Evolutionary conservation across 2,329 filamentous ascomycete species (phyloP), one percentile per base, ranked within the genome.

Genomic region (Fusarium lateritium): DNA sequence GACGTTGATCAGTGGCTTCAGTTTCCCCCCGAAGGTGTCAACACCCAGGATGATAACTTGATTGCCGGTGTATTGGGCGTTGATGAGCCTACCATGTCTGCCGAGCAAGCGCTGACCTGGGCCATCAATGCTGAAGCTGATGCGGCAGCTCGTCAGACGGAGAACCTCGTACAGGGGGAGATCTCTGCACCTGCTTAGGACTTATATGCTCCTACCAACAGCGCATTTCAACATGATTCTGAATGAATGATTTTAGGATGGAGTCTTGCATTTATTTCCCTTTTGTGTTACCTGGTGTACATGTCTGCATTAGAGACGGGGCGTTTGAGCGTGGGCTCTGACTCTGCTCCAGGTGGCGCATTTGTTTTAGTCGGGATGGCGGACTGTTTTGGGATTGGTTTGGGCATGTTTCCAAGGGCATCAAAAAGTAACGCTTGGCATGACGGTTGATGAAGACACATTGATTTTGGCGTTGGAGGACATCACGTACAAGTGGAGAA

Each of bases 1-100:
- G 86, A 89, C 56, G 85, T 88, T 54, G 85, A 88, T 59, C 85
- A 88, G 70, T 89, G 85, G 84, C 79, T 89, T 22, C 84, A 88
- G 62, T 89, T 87, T 65, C 86, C 85, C 7, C 81, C 82, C 3
- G 86, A 87, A 50, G 83, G 82, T 8, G 79, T 80, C 13, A 81
- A 79, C 61, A 78, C 76, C 36, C 71, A 75, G 9, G 81, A 80
- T n/a, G 80, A 81, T 26, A 76, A 76, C 24, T 70, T 81, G 45
- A 77, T 80, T 68, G 74, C 74, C 8, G 76, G 75, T 7, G 72
- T 81, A 24, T 77, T 81, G 52, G 72, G 71, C 8, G 65, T 67
- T 26, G 72, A 73, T 5, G 71, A 74, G 36, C 69, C 69, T n/a
- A 76, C 71, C 24, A 75, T 74, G 69, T 66, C 74, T 15, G 73